phyloP scores from a whole-genome alignment of 2,329 filamentous ascomycete species.

The Xylariomycetidae sp. region DNA sequence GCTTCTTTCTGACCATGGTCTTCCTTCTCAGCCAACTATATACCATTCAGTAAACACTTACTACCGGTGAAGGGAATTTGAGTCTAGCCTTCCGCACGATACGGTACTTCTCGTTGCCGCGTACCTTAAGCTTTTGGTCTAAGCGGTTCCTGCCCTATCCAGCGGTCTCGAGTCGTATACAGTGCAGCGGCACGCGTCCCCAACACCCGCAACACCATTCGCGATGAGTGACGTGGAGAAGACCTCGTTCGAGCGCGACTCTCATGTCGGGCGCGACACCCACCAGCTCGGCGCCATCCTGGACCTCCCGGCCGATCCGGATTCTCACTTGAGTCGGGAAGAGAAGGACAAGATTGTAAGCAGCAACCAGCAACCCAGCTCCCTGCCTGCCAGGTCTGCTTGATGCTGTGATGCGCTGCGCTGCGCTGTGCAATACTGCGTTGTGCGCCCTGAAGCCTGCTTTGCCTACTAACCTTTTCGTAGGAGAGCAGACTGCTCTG shows the following conservation, averaged over 20 bases:
- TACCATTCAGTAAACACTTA: too few relatives aligned
- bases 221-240: conserved; percentile 26
- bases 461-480: conserved; percentile 6
- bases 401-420: too few relatives aligned
- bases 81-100: too few relatives aligned
- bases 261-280: conserved; percentile 11
- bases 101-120: too few relatives aligned
- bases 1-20: too few relatives aligned
- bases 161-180: background rate
- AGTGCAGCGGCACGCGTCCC: background rate
- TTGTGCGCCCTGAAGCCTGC: background rate
- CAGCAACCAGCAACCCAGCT: background rate
- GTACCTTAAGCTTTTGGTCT: too few relatives aligned
- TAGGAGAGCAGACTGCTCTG: conserved; percentile 27
- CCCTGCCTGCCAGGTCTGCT: background rate
- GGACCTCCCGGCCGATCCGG: conserved; percentile 40
- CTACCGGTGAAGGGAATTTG: too few relatives aligned
- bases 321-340: conserved; percentile 49
- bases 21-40: too few relatives aligned
- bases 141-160: background rate
- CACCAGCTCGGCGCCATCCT: conserved; percentile 6
- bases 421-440: too few relatives aligned
- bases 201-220: background rate
- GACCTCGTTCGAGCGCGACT: conserved; percentile 16
- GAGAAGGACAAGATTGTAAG: conserved; percentile 50